These are phyloP conservation scores for Colletotrichum acutatum DNA, from an alignment of 2,329 filamentous ascomycete genomes.

Conservation along the genomic window DNA sequence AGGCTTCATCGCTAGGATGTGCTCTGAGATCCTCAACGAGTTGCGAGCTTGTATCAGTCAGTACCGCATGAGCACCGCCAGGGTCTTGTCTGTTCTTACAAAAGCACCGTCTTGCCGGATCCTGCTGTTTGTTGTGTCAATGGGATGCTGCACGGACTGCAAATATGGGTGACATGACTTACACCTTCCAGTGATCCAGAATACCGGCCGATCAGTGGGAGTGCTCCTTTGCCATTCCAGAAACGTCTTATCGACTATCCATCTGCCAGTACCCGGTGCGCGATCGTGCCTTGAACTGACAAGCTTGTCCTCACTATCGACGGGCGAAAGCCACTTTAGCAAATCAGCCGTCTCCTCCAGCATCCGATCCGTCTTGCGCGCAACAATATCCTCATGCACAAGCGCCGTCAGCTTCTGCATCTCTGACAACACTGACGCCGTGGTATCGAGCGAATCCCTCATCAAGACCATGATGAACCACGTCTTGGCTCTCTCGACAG, in stretches of 20 bases:
- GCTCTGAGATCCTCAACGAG: constrained; percentile 38
- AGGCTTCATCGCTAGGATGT: neutral
- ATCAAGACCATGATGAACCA: constrained; percentile 42
- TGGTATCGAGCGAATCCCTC: constrained; percentile 38
- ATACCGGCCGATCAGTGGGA: constrained; percentile 33
- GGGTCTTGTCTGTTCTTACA: constrained; percentile 29
- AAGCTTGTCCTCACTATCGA: constrained; percentile 35
- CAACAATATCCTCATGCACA: constrained; percentile 38
- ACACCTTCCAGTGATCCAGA: constrained; percentile 42
- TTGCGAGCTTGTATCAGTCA: constrained; percentile 35
- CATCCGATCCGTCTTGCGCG: constrained; percentile 33
- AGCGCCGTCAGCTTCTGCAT: constrained; percentile 37
- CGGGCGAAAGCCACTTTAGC: constrained; percentile 38
- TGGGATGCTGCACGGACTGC: neutral
- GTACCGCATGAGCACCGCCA: neutral
- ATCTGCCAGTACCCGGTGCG: constrained; percentile 37
- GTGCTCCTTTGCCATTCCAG: constrained; percentile 33
- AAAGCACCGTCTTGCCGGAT: constrained; percentile 43
- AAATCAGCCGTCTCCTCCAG: constrained; percentile 34
- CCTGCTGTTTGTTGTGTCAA: constrained; percentile 37
- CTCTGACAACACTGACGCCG: constrained; percentile 36
- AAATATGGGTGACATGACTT: constrained; percentile 9
- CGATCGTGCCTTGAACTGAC: constrained; percentile 31
- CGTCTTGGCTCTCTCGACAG: constrained; percentile 39
- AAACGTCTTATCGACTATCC: constrained; percentile 37